Percentiles rank a stretch among this genome's conserved stretches.
Evolutionary conservation across 805 yeast genomes (phyloP).

Genomic region (Starmerella ratchasimensis): DNA sequence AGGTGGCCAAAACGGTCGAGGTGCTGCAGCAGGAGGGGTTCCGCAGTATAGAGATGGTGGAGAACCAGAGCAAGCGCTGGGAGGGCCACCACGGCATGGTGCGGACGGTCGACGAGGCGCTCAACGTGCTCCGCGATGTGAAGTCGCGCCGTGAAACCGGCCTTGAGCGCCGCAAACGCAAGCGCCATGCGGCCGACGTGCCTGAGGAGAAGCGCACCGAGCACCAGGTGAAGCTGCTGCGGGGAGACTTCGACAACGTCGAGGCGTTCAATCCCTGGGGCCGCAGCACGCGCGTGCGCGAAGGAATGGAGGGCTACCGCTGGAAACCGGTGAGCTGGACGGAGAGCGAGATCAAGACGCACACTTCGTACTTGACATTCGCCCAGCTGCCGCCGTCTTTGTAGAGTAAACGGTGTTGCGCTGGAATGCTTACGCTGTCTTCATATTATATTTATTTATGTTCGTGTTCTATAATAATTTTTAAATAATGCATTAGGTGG

Average conservation of each 20-base stretch:
- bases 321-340: slow-evolving; percentile 80
- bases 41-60: slow-evolving; percentile 82
- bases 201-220: slow-evolving; percentile 17
- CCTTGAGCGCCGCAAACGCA: slow-evolving; percentile 24
- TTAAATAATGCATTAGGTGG: no score
- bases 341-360: slow-evolving; percentile 80
- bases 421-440: neutral
- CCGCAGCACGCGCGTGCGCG: slow-evolving; percentile 66
- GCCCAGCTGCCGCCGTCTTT: slow-evolving; percentile 40
- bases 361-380: slow-evolving; percentile 86
- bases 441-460: no score
- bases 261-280: slow-evolving; percentile 75
- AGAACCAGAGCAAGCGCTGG: slow-evolving; percentile 70
- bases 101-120: slow-evolving; percentile 63
- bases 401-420: neutral
- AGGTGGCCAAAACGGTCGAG: slow-evolving; percentile 74
- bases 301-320: slow-evolving; percentile 66
- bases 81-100: slow-evolving; percentile 86
- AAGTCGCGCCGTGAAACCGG: slow-evolving; percentile 51
- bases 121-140: slow-evolving; percentile 67
- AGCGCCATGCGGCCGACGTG: slow-evolving; percentile 11
- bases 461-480: neutral
- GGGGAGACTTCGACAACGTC: slow-evolving; percentile 11
- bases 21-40: slow-evolving; percentile 66
- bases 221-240: slow-evolving; percentile 18